phyloP scores from a whole-genome alignment of 495 filamentous ascomycete species.

The Ramalina intermedia region DNA sequence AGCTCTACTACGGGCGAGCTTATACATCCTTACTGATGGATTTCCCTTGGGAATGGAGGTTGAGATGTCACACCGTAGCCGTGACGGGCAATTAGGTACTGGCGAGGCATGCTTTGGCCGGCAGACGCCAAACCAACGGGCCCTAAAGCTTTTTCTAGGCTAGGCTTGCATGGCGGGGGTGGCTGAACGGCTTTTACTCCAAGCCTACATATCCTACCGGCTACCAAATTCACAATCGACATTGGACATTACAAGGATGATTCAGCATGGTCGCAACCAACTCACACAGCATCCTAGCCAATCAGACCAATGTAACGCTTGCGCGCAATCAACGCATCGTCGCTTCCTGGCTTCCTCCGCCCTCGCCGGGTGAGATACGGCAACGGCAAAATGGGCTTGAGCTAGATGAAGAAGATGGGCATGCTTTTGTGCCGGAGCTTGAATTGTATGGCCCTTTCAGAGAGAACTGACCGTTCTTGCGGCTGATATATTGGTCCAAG shows the following conservation, averaged over 20 bases:
- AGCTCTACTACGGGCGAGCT: constrained; percentile 53
- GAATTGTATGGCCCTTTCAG: constrained; percentile 27
- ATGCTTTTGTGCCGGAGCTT: constrained; percentile 34
- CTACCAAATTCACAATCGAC: too few species aligned
- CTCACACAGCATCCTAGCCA: constrained; percentile 19
- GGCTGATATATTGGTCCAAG: constrained; percentile 12
- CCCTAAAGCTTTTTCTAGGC: not conserved
- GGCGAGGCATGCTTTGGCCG: too few species aligned
- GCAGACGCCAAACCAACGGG: not conserved
- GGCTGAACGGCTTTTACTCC: too few species aligned
- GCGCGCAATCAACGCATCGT: constrained; percentile 37
- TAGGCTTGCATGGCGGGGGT: constrained; percentile 27
- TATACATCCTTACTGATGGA: constrained; percentile 43
- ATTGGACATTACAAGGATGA: too few species aligned
- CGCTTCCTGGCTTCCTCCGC: constrained; percentile 36
- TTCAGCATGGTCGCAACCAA: not conserved
- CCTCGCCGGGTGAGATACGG: constrained; percentile 24
- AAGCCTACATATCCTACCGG: too few species aligned
- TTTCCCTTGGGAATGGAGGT: not conserved
- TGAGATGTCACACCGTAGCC: not conserved
- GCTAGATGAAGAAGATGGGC: constrained; percentile 32
- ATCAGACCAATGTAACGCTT: constrained; percentile 34
- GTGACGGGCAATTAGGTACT: too few species aligned
- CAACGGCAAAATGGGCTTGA: constrained; percentile 31
- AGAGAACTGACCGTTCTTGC: too few species aligned